Evolutionary conservation across 371 early-diverging fungal species (phyloP), one percentile per base, ranked within the genome.

Genomic region (Parasitella parasitica): DNA sequence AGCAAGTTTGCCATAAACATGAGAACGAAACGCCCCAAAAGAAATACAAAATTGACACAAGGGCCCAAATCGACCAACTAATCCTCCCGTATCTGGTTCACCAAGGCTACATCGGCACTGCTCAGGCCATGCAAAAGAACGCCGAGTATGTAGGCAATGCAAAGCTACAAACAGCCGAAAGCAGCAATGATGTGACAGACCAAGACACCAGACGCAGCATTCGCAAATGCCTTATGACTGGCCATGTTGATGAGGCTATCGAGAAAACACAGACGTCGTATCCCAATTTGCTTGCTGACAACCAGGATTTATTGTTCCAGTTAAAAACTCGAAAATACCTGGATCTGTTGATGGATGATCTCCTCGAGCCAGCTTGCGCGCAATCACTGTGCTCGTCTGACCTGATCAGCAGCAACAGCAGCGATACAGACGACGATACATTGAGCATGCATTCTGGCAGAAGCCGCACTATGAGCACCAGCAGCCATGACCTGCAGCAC

Each of bases 271-370:
- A 86, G 20, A 53, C 64, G 1, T 65, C 71, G 20, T 92, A 86
- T 64, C 91, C 94, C 11, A 63, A 55, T 1, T 72, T 94, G 11
- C 74, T 93, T 6, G 50, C 67, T 5, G 61, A 64, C 3, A 81
- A 91, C 55, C 77, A 76, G 8, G 76, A 82, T 27, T 67, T 94
- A 46, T 67, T 73, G 18, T 92, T 95, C 61, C 84, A 86, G 54
- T 85, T 96, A 18, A 77, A 85, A 22, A 89, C 92, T 61, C 89
- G 86, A 38, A 87, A 90, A 64, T 95, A 93, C 71, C 71, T 94
- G 12, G 94, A 94, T 9, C 78, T 82, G 88, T 69, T 84, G 90
- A 48, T 61, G 15, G 60, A 52, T 32, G 26, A 28, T 48, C 27
- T 12, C 11, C 3, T 12, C 6, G 27, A 48, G 27, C 48, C 26